A percentile compares a stretch with the other conserved stretches of the same genome.
These are phyloP conservation scores for Monosporascus sp. DNA, from an alignment of 2,329 filamentous ascomycete species.

Conservation along the genomic window DNA sequence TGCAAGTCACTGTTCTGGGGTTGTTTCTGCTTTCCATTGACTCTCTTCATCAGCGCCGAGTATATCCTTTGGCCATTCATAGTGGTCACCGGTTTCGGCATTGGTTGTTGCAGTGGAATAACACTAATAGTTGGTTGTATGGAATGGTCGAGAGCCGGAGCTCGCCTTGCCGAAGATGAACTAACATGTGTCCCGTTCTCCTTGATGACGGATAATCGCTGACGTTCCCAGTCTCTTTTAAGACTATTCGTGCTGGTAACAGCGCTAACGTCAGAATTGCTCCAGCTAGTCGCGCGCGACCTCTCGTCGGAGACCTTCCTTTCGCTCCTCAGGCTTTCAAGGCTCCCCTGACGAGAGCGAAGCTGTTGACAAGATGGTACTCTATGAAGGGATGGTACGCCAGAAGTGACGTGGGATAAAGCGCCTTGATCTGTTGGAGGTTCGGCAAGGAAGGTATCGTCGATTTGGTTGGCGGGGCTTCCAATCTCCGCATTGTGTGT, in stretches of 20 bases:
- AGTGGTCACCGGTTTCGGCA: slow-evolving; percentile 19
- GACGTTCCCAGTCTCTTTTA: slow-evolving; percentile 41
- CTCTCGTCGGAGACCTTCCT: slow-evolving; percentile 42
- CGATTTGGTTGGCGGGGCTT: slow-evolving; percentile 6
- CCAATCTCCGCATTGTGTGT: slow-evolving; percentile 20
- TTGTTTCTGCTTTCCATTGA: slow-evolving; percentile 36
- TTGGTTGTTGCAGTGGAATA: slow-evolving; percentile 6
- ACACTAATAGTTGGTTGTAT: slow-evolving; percentile 10
- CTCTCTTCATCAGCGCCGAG: slow-evolving; percentile 56
- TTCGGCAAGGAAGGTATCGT: slow-evolving; percentile 9
- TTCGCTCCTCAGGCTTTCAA: slow-evolving; percentile 43
- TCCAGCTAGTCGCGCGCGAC: slow-evolving; percentile 70
- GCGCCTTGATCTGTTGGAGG: slow-evolving; percentile 18
- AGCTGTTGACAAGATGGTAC: slow-evolving; percentile 41
- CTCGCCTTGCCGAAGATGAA: slow-evolving; percentile 31
- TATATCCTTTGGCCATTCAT: slow-evolving; percentile 57
- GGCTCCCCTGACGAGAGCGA: slow-evolving; percentile 49
- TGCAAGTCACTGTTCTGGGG: slow-evolving; percentile 12
- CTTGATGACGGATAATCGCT: slow-evolving; percentile 60
- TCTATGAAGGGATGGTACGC: slow-evolving; percentile 45
- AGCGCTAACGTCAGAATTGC: slow-evolving; percentile 55
- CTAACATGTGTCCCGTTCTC: slow-evolving; percentile 45
- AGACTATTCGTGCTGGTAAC: slow-evolving; percentile 39
- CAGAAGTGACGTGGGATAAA: slow-evolving; percentile 43
- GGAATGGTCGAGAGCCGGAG: slow-evolving; percentile 18